Evolutionary conservation across 2,329 filamentous ascomycete genomes (phyloP), one percentile per base, ranked within the genome.

Genomic region (Xylaria hypoxylon): DNA sequence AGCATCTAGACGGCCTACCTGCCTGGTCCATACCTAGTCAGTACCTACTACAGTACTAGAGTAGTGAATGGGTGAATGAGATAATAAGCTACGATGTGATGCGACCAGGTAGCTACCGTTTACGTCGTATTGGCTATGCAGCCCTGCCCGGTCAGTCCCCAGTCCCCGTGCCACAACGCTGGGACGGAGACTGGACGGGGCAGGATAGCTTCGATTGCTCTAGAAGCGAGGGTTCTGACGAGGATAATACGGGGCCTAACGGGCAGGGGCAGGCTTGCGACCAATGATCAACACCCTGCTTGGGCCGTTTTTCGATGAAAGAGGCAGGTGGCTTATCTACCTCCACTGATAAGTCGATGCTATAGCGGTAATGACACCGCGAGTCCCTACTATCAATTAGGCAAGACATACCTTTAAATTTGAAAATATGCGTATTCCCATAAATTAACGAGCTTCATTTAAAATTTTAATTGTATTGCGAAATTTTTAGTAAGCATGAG

Each of bases 301-400:
- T 45, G 47, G 53, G 45, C 45, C 22, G 42, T 38, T 31, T 50
- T 55, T 1, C 13, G 64, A 71, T 69, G 62, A 70, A 71, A 69
- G 53, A 71, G 69, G 69, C 68, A 71, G 69, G 69, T 71, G 69
- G 52, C n/a, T 28, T 44, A 50, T 59, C 51, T 28, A 38, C 55
- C 40, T 55, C 47, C 45, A 52, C 59, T 62, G 58, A 62, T 62
- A 62, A 66, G 59, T 66, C 53, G 57, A 48, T 22, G 45, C 40
- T 13, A 6, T 31, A 28, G 33, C 22, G 52, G 52, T 33, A 52
- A 57, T 51, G 31, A 51, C 44, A 35, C 44, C 60, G 60, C 44
- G 24, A 47, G 35, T 50, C 33, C 45, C n/a, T 58, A 45, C 26
- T 6, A 26, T 31, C 31, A 57, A 50, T 24, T 44, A 55, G 52